Conservation (phyloP, 257 asterid genomes). For the Capsicum chinense region DNA sequence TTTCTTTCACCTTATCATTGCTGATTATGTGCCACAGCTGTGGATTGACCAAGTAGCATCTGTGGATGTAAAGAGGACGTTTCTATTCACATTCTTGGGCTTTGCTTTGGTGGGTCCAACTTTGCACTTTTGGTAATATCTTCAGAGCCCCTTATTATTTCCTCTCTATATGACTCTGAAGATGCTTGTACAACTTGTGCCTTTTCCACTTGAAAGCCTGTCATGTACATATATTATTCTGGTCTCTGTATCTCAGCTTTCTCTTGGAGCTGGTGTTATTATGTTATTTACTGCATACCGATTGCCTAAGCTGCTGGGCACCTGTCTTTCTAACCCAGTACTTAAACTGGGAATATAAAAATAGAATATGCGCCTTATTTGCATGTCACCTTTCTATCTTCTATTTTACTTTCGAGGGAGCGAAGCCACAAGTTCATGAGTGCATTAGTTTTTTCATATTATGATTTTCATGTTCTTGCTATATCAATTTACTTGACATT, state of each 20-base stretch:
- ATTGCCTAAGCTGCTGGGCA: not conserved
- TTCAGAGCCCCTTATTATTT: not conserved
- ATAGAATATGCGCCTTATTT: constrained; percentile 8
- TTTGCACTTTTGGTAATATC: constrained; percentile 82
- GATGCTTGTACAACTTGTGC: not conserved
- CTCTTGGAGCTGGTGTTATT: not conserved
- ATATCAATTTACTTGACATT: not conserved
- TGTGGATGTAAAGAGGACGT: constrained; percentile 76
- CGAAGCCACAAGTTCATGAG: not conserved
- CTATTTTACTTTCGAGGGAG: not conserved
- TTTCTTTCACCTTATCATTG: constrained; percentile 14
- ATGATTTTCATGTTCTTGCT: not conserved
- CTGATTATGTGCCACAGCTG: constrained; percentile 52
- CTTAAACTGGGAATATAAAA: not conserved
- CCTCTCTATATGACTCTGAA: constrained; percentile 12
- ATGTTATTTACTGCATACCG: not conserved
- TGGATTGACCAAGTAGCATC: constrained; percentile 66
- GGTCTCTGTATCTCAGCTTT: not conserved
- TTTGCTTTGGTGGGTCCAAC: constrained; percentile 94
- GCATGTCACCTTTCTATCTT: not conserved
- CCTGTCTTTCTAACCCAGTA: not conserved
- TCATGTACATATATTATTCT: not conserved
- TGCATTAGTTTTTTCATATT: not conserved
- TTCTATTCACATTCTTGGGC: constrained; percentile 76
- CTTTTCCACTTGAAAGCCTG: not conserved